A percentile compares a stretch with the other conserved stretches of the same genome.
Conservation (phyloP, 495 filamentous ascomycete genomes). For the Arthonia radiata region DNA sequence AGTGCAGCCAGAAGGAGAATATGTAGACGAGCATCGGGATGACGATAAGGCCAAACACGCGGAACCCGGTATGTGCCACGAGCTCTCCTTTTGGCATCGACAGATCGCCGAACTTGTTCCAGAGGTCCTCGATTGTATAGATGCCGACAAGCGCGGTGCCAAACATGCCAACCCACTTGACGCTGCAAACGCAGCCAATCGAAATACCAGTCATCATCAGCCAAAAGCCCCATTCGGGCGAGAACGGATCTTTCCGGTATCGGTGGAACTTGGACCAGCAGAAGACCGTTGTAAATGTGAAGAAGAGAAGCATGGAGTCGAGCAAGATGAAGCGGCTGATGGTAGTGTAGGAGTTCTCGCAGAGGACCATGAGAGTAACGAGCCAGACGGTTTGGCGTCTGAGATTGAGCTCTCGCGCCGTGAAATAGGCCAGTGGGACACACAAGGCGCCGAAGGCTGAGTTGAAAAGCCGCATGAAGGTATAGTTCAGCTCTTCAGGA, state of each 20-base stretch:
- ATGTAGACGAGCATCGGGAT: constrained; percentile 76
- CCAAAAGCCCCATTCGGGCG: constrained; percentile 77
- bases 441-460: constrained; percentile 79
- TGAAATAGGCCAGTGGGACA: constrained; percentile 85
- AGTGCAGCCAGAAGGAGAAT: constrained; percentile 84
- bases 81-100: constrained; percentile 73
- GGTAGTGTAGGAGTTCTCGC: constrained; percentile 95
- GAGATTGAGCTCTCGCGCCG: constrained; percentile 71
- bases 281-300: constrained; percentile 85
- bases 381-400: constrained; percentile 74
- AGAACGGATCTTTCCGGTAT: constrained; percentile 60
- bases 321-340: constrained; percentile 95
- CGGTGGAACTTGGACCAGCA: constrained; percentile 93
- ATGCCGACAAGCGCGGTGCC: constrained; percentile 82
- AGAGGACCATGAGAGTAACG: constrained; percentile 86
- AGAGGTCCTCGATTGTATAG: constrained; percentile 89
- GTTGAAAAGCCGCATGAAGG: constrained; percentile 97
- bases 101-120: constrained; percentile 90
- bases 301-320: constrained; percentile 94
- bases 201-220: constrained; percentile 74
- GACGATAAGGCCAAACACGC: constrained; percentile 67
- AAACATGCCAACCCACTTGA: constrained; percentile 94
- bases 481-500: constrained; percentile 82
- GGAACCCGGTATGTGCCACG: constrained; percentile 51
- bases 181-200: constrained; percentile 91